These are phyloP conservation scores for Dactylellina parvicollis DNA, from an alignment of 2,329 filamentous ascomycete species.

Conservation along the genomic window DNA sequence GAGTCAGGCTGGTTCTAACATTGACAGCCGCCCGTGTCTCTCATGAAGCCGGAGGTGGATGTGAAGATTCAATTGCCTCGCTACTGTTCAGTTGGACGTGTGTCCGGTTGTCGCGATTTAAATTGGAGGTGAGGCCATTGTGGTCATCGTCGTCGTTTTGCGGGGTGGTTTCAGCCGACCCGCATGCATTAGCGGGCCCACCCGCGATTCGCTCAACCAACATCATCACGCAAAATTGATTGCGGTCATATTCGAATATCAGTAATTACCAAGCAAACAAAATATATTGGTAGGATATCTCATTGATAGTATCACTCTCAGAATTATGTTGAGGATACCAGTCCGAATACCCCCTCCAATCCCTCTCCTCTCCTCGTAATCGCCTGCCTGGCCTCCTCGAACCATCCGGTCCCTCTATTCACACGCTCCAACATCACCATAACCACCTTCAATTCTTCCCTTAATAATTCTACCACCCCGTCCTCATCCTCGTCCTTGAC, in stretches of 20 bases:
- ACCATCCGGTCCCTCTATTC: constrained; percentile 24
- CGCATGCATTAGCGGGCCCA: neutral
- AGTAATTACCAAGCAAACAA: too few species aligned
- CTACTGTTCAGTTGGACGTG: neutral
- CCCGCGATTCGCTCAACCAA: too few species aligned
- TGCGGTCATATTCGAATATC: too few species aligned
- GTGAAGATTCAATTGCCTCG: neutral
- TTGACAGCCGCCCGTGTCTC: constrained; percentile 11
- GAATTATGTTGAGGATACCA: neutral
- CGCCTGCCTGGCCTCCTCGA: constrained; percentile 15
- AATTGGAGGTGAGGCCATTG: neutral
- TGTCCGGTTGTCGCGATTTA: neutral
- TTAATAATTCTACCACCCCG: constrained; percentile 1
- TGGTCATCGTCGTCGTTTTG: constrained; percentile 5
- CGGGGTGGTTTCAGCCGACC: constrained; percentile 48
- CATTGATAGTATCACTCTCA: too few species aligned
- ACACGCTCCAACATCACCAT: constrained; percentile 27
- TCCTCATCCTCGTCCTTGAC: constrained; percentile 43
- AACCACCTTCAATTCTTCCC: constrained; percentile 28
- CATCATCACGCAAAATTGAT: too few species aligned
- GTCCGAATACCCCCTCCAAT: constrained; percentile 28
- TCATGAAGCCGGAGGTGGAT: neutral
- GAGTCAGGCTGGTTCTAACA: constrained; percentile 11
- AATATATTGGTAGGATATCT: too few species aligned
- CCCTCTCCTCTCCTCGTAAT: constrained; percentile 6